Conservation (phyloP, 805 yeast species). For the Tetrapisispora iriomotensis region DNA sequence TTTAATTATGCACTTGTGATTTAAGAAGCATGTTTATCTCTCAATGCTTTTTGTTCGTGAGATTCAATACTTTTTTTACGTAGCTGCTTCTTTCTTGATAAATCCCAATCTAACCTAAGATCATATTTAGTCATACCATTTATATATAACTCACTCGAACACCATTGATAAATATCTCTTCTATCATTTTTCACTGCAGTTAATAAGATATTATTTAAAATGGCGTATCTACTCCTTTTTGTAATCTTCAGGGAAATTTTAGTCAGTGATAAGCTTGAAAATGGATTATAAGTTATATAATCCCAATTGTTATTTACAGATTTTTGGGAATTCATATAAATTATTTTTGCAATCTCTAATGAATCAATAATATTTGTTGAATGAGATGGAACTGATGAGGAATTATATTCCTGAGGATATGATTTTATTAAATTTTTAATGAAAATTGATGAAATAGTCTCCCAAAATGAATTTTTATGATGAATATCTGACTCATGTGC, state of each 20-base stretch:
- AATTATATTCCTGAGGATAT: constrained; percentile 1
- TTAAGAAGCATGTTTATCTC: not conserved
- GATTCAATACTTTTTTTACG: constrained; percentile 8
- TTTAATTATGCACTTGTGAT: not conserved
- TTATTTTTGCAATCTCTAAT: constrained; percentile 16
- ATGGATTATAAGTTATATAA: constrained; percentile 16
- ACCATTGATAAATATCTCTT: constrained; percentile 21
- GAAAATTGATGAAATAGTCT: constrained; percentile 17
- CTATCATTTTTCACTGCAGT: constrained; percentile 12
- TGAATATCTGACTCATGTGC: constrained; percentile 18
- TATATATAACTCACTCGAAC: constrained; percentile 15
- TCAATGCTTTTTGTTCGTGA: too few species aligned
- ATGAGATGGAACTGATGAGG: not conserved
- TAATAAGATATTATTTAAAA: constrained; percentile 20
- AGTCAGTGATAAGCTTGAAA: constrained; percentile 11
- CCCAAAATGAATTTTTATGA: constrained; percentile 18
- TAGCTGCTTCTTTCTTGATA: constrained; percentile 14
- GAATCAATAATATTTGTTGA: not conserved
- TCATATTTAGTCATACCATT: constrained; percentile 18
- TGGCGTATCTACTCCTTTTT: constrained; percentile 13
- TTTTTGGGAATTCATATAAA: constrained; percentile 10
- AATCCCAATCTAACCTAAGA: constrained; percentile 20
- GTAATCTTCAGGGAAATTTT: constrained; percentile 13
- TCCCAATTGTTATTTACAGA: not conserved
- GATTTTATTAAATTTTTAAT: constrained; percentile 12